Conservation (phyloP, 1,284 basidiomycete genomes). For the Tylopilus sp. region DNA sequence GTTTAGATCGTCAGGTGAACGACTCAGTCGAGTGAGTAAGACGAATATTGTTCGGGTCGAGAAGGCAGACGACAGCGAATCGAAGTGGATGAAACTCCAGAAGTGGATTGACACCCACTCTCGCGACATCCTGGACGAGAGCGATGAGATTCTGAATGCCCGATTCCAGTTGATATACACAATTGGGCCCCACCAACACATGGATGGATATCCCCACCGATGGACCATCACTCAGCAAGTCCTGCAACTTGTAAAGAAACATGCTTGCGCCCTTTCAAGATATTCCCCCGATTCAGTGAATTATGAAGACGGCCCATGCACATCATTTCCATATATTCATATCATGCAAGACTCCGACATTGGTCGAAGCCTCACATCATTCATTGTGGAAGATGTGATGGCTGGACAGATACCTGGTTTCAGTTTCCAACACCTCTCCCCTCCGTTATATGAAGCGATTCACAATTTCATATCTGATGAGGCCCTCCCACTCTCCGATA, state of each 20-base stretch:
- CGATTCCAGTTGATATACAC: conserved; percentile 56
- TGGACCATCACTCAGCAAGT: conserved; percentile 57
- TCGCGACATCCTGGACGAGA: conserved; percentile 45
- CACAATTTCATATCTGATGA: conserved; percentile 34
- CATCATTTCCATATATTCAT: conserved; percentile 44
- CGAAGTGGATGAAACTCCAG: too few species aligned
- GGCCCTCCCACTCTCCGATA: conserved; percentile 23
- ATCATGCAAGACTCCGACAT: conserved; percentile 32
- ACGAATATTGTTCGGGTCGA: too few species aligned
- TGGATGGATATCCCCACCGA: conserved; percentile 56
- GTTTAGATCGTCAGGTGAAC: too few species aligned
- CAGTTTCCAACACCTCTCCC: conserved; percentile 23
- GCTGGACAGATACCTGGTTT: conserved; percentile 30
- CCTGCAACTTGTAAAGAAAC: conserved; percentile 35
- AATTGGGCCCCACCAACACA: conserved; percentile 47
- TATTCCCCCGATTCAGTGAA: too few species aligned
- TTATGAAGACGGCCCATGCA: conserved; percentile 5
- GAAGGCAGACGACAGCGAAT: too few species aligned
- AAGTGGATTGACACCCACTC: too few species aligned
- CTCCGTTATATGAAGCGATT: conserved; percentile 21
- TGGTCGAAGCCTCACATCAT: conserved; percentile 29
- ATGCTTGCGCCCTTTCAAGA: too few species aligned
- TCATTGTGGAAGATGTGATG: conserved; percentile 38
- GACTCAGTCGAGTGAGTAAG: too few species aligned
- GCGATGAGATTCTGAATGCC: conserved; percentile 51